Percentiles rank a stretch among this genome's conserved stretches.
phyloP scores from a whole-genome alignment of 371 early-diverging fungal species.

The Parasitella parasitica region DNA sequence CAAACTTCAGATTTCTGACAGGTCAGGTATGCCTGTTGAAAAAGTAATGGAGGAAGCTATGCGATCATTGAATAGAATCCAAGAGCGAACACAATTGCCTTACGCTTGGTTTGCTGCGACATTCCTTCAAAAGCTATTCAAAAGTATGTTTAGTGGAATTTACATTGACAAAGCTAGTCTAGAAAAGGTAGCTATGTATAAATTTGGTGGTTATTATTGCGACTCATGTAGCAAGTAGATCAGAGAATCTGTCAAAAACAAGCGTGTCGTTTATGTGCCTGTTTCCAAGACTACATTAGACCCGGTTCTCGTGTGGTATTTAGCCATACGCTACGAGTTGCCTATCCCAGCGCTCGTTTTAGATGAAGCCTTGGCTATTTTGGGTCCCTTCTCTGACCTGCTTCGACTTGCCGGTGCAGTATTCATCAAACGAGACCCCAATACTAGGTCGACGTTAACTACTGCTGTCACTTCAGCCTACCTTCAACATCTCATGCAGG shows the following conservation, averaged over 20 bases:
- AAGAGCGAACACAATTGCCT: slow-evolving; percentile 35
- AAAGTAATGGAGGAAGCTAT: slow-evolving; percentile 26
- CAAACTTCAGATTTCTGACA: slow-evolving; percentile 22
- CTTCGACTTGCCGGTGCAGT: slow-evolving; percentile 29
- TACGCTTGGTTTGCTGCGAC: slow-evolving; percentile 39
- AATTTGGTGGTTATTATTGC: background rate
- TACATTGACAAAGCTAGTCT: slow-evolving; percentile 14
- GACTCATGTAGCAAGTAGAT: slow-evolving; percentile 6
- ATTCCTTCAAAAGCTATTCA: slow-evolving; percentile 22
- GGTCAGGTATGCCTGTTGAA: slow-evolving; percentile 26
- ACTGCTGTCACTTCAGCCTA: slow-evolving; percentile 32
- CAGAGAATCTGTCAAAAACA: slow-evolving; percentile 11
- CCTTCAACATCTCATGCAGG: slow-evolving; percentile 15
- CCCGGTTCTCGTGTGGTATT: slow-evolving; percentile 32
- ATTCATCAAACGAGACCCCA: slow-evolving; percentile 28
- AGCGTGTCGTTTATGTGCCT: slow-evolving; percentile 33
- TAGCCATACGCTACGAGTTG: slow-evolving; percentile 29
- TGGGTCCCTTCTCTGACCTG: slow-evolving; percentile 33
- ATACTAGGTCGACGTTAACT: slow-evolving; percentile 17
- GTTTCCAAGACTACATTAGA: slow-evolving; percentile 32
- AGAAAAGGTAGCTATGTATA: slow-evolving; percentile 11
- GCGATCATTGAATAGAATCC: slow-evolving; percentile 21
- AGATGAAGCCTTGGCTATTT: slow-evolving; percentile 32
- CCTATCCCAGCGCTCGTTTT: slow-evolving; percentile 28
- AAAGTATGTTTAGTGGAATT: slow-evolving; percentile 27